phyloP scores from a whole-genome alignment of 106 monocot species.

The Ottelia alismoides region DNA sequence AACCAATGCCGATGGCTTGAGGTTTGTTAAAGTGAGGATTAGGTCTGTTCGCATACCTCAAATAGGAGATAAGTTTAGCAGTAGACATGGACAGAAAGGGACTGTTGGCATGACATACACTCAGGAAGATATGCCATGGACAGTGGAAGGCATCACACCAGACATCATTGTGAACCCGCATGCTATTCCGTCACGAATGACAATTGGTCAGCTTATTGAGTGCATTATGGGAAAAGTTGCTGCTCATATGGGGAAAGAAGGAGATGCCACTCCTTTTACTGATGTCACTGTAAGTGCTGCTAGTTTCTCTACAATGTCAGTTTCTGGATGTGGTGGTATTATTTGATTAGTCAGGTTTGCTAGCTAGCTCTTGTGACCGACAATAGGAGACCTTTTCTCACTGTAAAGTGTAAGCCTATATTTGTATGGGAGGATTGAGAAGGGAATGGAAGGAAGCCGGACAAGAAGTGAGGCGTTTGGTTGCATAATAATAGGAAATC shows the following conservation, averaged over 20 bases:
- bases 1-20: conserved; percentile 97
- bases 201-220: conserved; percentile 99
- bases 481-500: too few species aligned
- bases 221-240: conserved; percentile 99
- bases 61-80: conserved; percentile 99
- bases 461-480: too few species aligned
- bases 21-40: conserved; percentile 98
- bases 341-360: background rate
- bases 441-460: too few species aligned
- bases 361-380: background rate
- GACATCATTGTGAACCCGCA: conserved; percentile 99
- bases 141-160: conserved; percentile 99
- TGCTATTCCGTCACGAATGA: conserved; percentile 99
- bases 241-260: conserved; percentile 99
- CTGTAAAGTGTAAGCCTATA: background rate
- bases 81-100: conserved; percentile 97
- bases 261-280: conserved; percentile 98
- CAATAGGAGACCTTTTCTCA: background rate
- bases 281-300: conserved; percentile 79
- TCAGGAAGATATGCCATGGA: conserved; percentile 99
- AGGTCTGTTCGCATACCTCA: conserved; percentile 94
- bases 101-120: conserved; percentile 99
- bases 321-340: background rate
- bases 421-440: too few species aligned
- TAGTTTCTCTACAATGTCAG: background rate